Evolutionary conservation across 768 basidiomycete species (phyloP), one percentile per base, ranked within the genome.

Genomic region (Trichaptum fuscoviolaceum): DNA sequence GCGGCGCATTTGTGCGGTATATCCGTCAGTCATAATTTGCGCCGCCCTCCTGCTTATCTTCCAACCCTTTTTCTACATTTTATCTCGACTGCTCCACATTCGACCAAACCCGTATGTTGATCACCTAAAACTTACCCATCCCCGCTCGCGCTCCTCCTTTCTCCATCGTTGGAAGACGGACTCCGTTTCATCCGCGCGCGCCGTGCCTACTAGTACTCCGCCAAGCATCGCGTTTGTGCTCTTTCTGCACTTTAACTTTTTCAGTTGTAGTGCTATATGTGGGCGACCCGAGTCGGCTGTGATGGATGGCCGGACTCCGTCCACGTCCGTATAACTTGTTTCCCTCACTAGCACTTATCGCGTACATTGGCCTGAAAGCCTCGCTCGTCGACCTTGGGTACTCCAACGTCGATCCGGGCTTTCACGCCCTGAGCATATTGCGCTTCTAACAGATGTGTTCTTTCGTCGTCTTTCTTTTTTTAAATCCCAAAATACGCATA

Each of bases 11-110:
- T 30, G 30, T 30, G 8, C 30, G 8, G 8, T 8, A 30, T 8
- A 2, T 3, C 30, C 30, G 8, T 30, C 30, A 30, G 8, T 3
- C 8, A 8, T 30, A 30, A n/a, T 8, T 30, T 30, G 74, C 64
- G 77, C 63, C 52, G 30, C 20, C 3, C 62, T 27, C n/a, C 25
- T 0, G 58, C n/a, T 3, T 62, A 36, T 12, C n/a, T 58, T 26
- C 57, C 57, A 58, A 58, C 25, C 57, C 20, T 26, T n/a, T 3
- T 26, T n/a, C 7, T 9, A 26, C 57, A 3, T 26, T n/a, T 7
- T 58, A 58, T 57, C 18, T 30, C 2, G 7, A 20, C 23, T 61
- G 18, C 18, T 66, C 4, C 8, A 25, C 5, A 57, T 57, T n/a
- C 34, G 34, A 5, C 58, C 64, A 57, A 65, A 52, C 15, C 5